A percentile compares a stretch with the other conserved stretches of the same genome.
phyloP scores from a whole-genome alignment of 2,329 filamentous ascomycete species.

The Gremmenia infestans region DNA sequence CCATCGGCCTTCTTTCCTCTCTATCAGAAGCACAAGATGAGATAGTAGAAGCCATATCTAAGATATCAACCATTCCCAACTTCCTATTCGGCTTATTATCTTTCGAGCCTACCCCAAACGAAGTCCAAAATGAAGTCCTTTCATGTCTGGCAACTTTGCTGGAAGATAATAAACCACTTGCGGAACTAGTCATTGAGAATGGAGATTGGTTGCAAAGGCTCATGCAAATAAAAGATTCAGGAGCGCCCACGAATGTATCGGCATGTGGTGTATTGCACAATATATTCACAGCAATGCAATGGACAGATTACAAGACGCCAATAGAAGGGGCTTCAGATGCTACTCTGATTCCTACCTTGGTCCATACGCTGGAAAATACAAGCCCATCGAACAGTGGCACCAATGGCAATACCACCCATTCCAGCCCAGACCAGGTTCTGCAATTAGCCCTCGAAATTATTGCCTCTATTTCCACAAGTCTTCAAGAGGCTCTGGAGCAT shows the following conservation, averaged over 20 bases:
- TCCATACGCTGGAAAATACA: slow-evolving; percentile 26
- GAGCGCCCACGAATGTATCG: slow-evolving; percentile 46
- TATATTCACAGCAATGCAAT: slow-evolving; percentile 49
- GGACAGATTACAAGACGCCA: slow-evolving; percentile 47
- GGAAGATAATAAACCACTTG: slow-evolving; percentile 54
- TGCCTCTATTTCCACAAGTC: slow-evolving; percentile 57
- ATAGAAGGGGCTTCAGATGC: slow-evolving; percentile 47
- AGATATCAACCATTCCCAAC: slow-evolving; percentile 43
- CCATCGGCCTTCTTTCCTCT: slow-evolving; percentile 48
- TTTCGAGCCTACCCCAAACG: slow-evolving; percentile 35
- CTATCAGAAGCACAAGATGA: slow-evolving; percentile 57
- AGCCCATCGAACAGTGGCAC: slow-evolving; percentile 11
- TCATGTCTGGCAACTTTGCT: slow-evolving; percentile 53
- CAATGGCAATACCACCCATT: slow-evolving; percentile 18
- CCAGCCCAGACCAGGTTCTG: slow-evolving; percentile 27
- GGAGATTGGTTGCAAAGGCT: slow-evolving; percentile 47
- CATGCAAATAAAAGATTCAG: slow-evolving; percentile 42
- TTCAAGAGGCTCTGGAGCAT: slow-evolving; percentile 48
- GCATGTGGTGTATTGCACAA: slow-evolving; percentile 60
- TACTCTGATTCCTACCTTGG: slow-evolving; percentile 42
- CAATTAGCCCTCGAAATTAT: slow-evolving; percentile 55
- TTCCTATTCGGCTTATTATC: slow-evolving; percentile 52
- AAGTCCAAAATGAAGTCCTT: slow-evolving; percentile 41
- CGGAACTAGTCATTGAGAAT: slow-evolving; percentile 48
- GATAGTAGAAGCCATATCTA: slow-evolving; percentile 49